Evolutionary conservation across 176 grass and related monocot genomes (phyloP).

Genomic region (barley (Hordeum vulgare)): MorexV3_pseudomolecules_assembly NC_058520.1:591493150-591493649

Average conservation of each 20-base stretch:
- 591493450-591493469: no score
- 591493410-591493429: no score
- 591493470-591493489: no score
- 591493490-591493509: no score
- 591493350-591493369: neutral
- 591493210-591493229: conserved; percentile 69
- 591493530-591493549: no score
- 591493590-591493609: no score
- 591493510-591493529: no score
- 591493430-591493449: no score
- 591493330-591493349: neutral
- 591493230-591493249: conserved; percentile 71
- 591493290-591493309: neutral
- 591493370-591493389: neutral
- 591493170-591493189: neutral
- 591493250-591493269: conserved; percentile 93
- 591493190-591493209: neutral
- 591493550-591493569: no score
- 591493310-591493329: neutral
- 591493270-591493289: conserved; percentile 86
- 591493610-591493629: no score
- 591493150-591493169: neutral
- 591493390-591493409: neutral
- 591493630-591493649: no score
- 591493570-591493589: no score